Evolutionary conservation across 2,329 filamentous ascomycete species (phyloP).

Genomic region (Talaromyces funiculosus): DNA sequence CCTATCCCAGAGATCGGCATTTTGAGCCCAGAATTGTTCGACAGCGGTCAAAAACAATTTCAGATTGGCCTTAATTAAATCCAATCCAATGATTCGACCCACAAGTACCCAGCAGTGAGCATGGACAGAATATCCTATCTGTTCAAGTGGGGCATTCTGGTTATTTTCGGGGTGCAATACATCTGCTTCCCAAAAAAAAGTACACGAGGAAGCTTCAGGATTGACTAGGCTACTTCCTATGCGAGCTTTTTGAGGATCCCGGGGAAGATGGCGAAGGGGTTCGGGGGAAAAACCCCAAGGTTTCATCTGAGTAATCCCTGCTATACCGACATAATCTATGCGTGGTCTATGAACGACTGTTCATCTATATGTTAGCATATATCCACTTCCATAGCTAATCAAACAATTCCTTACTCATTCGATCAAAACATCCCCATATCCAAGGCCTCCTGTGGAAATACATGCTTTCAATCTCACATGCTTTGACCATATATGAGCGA

Average conservation of each 20-base stretch:
- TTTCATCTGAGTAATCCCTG: slow-evolving; percentile 6
- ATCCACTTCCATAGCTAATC: neutral
- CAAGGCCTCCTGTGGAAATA: slow-evolving; percentile 7
- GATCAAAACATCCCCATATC: slow-evolving; percentile 5
- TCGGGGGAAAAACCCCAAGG: neutral
- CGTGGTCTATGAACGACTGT: slow-evolving; percentile 11
- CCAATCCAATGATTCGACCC: slow-evolving; percentile 17
- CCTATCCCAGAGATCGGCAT: neutral
- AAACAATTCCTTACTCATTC: slow-evolving; percentile 3
- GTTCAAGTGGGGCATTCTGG: slow-evolving; percentile 7
- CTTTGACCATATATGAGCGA: slow-evolving; percentile 9
- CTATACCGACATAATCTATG: slow-evolving; percentile 8
- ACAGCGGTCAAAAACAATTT: slow-evolving; percentile 8
- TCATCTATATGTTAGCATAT: neutral
- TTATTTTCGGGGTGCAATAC: slow-evolving; percentile 18
- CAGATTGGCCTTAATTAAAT: slow-evolving; percentile 12
- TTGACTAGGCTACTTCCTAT: neutral
- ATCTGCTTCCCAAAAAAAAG: slow-evolving; percentile 5
- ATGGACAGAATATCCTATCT: slow-evolving; percentile 16
- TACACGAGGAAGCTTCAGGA: neutral
- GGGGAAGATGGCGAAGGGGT: neutral
- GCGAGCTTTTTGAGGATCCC: slow-evolving; percentile 6
- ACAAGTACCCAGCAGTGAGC: slow-evolving; percentile 18
- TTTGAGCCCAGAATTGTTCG: slow-evolving; percentile 13
- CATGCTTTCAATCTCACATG: slow-evolving; percentile 8